Conservation (phyloP, 1,284 basidiomycete species). For the Singerocomus inundabilis region DNA sequence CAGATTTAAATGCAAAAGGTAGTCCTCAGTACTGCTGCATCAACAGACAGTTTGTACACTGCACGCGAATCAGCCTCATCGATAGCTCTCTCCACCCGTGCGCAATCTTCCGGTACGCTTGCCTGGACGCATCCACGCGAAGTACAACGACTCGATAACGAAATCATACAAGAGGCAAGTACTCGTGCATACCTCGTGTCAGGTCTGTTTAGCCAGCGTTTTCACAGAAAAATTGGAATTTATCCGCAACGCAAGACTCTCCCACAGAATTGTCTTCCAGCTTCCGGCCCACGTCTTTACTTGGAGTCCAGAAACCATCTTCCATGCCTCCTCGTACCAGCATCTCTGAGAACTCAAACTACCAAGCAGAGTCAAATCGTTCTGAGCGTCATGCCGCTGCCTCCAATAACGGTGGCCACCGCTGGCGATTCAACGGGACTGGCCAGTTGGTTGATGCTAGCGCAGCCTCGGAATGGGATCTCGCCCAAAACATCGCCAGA, state of each 20-base stretch:
- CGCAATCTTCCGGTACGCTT: slow-evolving; percentile 30
- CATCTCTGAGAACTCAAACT: slow-evolving; percentile 27
- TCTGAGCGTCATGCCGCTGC: slow-evolving; percentile 32
- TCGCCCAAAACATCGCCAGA: slow-evolving; percentile 69
- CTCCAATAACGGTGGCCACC: slow-evolving; percentile 38
- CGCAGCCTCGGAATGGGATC: slow-evolving; percentile 59
- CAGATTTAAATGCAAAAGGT: slow-evolving; percentile 41
- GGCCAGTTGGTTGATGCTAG: slow-evolving; percentile 62
- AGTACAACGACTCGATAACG: slow-evolving; percentile 22
- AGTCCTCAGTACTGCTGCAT: slow-evolving; percentile 35
- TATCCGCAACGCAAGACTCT: slow-evolving; percentile 36
- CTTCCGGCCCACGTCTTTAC: slow-evolving; percentile 31
- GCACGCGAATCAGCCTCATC: slow-evolving; percentile 37
- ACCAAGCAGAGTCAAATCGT: slow-evolving; percentile 23
- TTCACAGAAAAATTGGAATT: slow-evolving; percentile 44
- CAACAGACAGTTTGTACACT: slow-evolving; percentile 35
- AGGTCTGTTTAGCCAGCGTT: slow-evolving; percentile 18
- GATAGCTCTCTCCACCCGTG: slow-evolving; percentile 31
- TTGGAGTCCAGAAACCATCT: slow-evolving; percentile 36
- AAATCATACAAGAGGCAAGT: slow-evolving; percentile 30
- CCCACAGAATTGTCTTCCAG: slow-evolving; percentile 31
- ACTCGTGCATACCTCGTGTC: slow-evolving; percentile 26
- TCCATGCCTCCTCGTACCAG: slow-evolving; percentile 48
- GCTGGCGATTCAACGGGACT: slow-evolving; percentile 63
- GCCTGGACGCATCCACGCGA: slow-evolving; percentile 33